These are phyloP conservation scores for Claviceps purpurea DNA, from an alignment of 2,329 filamentous ascomycete genomes.

Conservation along the genomic window DNA sequence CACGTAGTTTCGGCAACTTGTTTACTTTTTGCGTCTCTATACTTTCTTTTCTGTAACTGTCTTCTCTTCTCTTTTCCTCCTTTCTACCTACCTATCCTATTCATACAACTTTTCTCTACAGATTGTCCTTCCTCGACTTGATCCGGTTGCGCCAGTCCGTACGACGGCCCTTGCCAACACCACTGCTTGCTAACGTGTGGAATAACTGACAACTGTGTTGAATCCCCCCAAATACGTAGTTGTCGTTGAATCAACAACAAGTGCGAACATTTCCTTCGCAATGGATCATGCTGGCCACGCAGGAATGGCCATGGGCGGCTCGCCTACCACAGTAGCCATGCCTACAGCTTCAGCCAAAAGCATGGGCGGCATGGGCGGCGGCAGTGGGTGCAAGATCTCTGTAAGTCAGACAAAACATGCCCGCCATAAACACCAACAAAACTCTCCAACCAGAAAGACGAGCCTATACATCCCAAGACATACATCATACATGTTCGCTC, in stretches of 20 bases:
- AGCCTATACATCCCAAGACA: neutral
- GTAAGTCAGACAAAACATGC: neutral
- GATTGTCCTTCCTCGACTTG: neutral
- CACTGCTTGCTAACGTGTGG: too few relatives aligned
- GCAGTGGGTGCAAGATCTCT: constrained; percentile 26
- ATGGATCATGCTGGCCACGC: constrained; percentile 9
- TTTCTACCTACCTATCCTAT: neutral
- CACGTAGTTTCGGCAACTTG: neutral
- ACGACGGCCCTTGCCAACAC: too few relatives aligned
- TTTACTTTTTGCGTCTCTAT: neutral
- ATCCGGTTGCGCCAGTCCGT: neutral
- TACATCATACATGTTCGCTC: too few relatives aligned
- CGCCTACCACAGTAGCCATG: constrained; percentile 3
- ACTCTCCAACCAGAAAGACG: neutral
- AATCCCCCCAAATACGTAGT: too few relatives aligned
- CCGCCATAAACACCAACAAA: too few relatives aligned
- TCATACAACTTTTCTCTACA: neutral
- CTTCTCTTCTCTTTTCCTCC: neutral
- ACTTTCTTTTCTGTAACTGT: neutral
- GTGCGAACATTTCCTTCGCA: neutral
- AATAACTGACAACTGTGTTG: too few relatives aligned
- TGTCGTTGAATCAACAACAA: too few relatives aligned
- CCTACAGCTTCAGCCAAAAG: constrained; percentile 7
- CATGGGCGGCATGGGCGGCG: constrained; percentile 13
- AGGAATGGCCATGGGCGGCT: constrained; percentile 7